Evolutionary conservation across 2,329 filamentous ascomycete species (phyloP).

Genomic region (Colletotrichum incanum): DNA sequence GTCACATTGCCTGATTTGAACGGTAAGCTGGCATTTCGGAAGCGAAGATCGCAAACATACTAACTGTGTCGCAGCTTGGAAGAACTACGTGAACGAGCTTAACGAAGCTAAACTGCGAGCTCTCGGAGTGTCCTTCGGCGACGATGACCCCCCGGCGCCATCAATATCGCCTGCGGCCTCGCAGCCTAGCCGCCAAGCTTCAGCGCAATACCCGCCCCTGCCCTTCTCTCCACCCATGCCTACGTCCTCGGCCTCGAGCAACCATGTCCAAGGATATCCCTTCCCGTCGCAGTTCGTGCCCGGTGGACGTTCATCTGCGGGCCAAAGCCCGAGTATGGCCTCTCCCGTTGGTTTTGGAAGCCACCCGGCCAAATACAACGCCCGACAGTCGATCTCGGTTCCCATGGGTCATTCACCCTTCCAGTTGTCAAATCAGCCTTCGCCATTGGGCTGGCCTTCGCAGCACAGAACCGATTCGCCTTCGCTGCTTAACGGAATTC

Average conservation of each 20-base stretch:
- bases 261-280: constrained; percentile 71
- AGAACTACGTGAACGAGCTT: constrained; percentile 85
- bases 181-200: constrained; percentile 77
- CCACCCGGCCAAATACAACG: constrained; percentile 73
- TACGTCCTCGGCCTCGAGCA: constrained; percentile 83
- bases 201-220: constrained; percentile 81
- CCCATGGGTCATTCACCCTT: constrained; percentile 77
- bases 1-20: constrained; percentile 81
- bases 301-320: constrained; percentile 70
- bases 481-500: constrained; percentile 68
- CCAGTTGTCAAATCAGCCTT: constrained; percentile 75
- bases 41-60: constrained; percentile 14
- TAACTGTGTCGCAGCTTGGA: constrained; percentile 66
- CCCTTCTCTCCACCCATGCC: constrained; percentile 89
- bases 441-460: constrained; percentile 72
- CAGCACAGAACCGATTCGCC: constrained; percentile 77
- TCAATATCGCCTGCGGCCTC: constrained; percentile 78
- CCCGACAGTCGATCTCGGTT: constrained; percentile 81
- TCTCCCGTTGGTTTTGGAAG: constrained; percentile 81
- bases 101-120: constrained; percentile 94
- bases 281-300: constrained; percentile 74
- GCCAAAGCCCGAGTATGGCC: constrained; percentile 77
- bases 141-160: constrained; percentile 77
- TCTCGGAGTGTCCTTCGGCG: constrained; percentile 86
- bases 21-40: constrained; percentile 56